Conservation (phyloP, 768 basidiomycete genomes). For the Chiua virens region DNA sequence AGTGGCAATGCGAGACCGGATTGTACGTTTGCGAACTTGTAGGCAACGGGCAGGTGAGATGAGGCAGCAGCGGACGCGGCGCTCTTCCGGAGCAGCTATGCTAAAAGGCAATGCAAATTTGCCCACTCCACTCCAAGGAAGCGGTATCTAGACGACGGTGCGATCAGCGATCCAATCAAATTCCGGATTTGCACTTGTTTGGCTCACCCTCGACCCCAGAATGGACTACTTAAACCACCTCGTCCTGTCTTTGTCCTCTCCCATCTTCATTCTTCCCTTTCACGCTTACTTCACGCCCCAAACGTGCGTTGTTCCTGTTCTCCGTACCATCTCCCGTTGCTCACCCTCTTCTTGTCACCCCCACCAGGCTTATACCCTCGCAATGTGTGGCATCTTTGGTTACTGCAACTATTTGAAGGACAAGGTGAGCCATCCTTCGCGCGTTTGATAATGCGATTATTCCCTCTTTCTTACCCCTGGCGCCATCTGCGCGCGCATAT, state of each 20-base stretch:
- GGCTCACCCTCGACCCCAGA: conserved; percentile 32
- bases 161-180: conserved; percentile 7
- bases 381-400: conserved; percentile 94
- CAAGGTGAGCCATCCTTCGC: conserved; percentile 60
- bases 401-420: conserved; percentile 95
- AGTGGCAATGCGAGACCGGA: too few species aligned
- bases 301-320: conserved; percentile 9
- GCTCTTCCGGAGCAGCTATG: conserved; percentile 1
- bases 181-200: conserved; percentile 30
- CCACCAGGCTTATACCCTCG: conserved; percentile 5
- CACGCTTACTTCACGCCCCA: neutral
- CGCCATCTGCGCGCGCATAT: conserved; percentile 5
- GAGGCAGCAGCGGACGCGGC: neutral
- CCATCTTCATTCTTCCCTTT: conserved; percentile 24
- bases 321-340: neutral
- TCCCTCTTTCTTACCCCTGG: too few species aligned
- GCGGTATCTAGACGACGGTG: conserved; percentile 19
- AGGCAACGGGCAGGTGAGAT: too few species aligned
- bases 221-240: conserved; percentile 29
- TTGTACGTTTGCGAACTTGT: too few species aligned
- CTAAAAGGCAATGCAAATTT: conserved; percentile 9
- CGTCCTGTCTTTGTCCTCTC: conserved; percentile 5
- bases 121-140: conserved; percentile 8
- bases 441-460: neutral
- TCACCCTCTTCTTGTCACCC: neutral